Conservation (phyloP, 257 asterid species). For the Primulina huaijiensis region DNA sequence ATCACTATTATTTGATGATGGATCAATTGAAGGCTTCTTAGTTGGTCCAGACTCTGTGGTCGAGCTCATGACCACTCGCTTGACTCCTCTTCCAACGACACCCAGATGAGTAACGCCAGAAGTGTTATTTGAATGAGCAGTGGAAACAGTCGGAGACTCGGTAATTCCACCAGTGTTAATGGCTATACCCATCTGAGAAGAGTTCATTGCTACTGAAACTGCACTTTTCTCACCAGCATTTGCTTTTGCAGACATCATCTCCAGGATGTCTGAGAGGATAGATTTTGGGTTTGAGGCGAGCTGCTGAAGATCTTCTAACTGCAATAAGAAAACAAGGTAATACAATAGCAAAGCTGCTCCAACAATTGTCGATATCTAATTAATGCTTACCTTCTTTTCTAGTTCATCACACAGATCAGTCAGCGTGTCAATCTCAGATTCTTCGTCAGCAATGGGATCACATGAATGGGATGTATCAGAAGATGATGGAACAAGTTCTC, state of each 20-base stretch:
- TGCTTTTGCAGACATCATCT: conserved; percentile 57
- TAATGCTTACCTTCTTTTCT: conserved; percentile 71
- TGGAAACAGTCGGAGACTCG: conserved; percentile 57
- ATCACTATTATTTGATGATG: conserved; percentile 42
- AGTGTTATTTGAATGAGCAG: conserved; percentile 57
- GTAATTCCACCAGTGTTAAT: conserved; percentile 37
- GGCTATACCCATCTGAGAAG: conserved; percentile 49
- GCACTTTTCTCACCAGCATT: conserved; percentile 37
- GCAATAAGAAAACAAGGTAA: conserved; percentile 29
- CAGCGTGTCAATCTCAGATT: conserved; percentile 72
- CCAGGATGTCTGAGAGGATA: conserved; percentile 63
- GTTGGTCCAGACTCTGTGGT: conserved; percentile 38
- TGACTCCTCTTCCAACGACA: conserved; percentile 96
- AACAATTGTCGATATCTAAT: background rate
- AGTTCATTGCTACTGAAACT: conserved; percentile 38
- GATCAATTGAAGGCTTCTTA: conserved; percentile 64
- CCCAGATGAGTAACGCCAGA: conserved; percentile 83
- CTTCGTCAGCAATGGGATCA: conserved; percentile 41
- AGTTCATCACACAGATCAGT: conserved; percentile 66
- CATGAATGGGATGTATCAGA: conserved; percentile 36
- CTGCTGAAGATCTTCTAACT: conserved; percentile 97
- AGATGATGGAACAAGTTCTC: conserved; percentile 37
- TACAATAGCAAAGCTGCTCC: background rate
- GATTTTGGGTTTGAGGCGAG: conserved; percentile 66
- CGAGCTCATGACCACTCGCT: conserved; percentile 68